Evolutionary conservation across 2,329 filamentous ascomycete species (phyloP), one percentile per base, ranked within the genome.

Genomic region (Calonectria pseudoturangicola): DNA sequence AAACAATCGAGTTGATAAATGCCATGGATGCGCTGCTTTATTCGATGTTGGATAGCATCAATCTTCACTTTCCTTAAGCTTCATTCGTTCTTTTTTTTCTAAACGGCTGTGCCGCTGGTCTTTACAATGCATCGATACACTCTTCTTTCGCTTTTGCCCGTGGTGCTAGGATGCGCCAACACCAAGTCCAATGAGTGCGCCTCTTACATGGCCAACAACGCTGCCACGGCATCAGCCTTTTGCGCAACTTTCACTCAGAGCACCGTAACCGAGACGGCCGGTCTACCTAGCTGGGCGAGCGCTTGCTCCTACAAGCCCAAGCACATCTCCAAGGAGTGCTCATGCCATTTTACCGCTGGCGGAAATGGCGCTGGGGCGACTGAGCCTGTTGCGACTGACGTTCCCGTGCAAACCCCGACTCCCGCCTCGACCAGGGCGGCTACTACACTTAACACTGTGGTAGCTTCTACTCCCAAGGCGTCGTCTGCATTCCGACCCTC

Each of bases 271-370:
- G 79, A 80, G 25, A 79, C 80, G 15, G 76, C 82, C 1, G 77
- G 71, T 30, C 75, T 79, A 15, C 82, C 76, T 41, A 74, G 73
- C 33, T 82, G 76, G 81, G 81, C 82, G 28, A 77, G 77, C 7
- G 79, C 79, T 60, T 82, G 82, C 74, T 75, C 72, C 12, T 78
- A 74, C 72, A 78, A 75, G 71, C 77, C 78, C 25, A 83, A 80
- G 66, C 74, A 76, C 50, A 73, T 83, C 71, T 78, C 78, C 15
- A 82, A 82, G 56, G 82, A 83, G 48, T 83, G 82, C 54, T 76
- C 77, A 25, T 87, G 78, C 68, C 71, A 79, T 43, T 79, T 74
- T 56, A 73, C 77, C 66, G 74, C 73, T 39, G 75, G 78, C 72
- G 73, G 75, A 63, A 72, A 74, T 39, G 67, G 54, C 50, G 54